A percentile compares a stretch with the other conserved stretches of the same genome.
These are phyloP conservation scores for Chaetomium tenue DNA, from an alignment of 495 filamentous ascomycete species.

Conservation along the genomic window DNA sequence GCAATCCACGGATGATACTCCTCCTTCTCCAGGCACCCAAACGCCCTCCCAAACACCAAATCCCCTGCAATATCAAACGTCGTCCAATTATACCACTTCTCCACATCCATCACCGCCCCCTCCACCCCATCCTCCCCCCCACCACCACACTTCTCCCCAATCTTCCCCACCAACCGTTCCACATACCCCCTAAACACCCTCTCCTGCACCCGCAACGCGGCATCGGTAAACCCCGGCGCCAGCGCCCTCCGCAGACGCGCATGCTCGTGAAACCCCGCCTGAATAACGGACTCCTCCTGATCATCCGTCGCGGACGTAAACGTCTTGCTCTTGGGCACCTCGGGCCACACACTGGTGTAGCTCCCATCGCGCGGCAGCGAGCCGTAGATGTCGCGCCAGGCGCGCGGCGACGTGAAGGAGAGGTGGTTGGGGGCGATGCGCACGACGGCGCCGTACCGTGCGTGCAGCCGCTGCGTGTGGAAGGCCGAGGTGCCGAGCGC, in stretches of 20 bases:
- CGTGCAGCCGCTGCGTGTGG: constrained; percentile 39
- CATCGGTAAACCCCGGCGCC: constrained; percentile 51
- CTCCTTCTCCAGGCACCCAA: constrained; percentile 46
- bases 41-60: constrained; percentile 54
- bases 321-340: constrained; percentile 40
- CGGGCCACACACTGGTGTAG: constrained; percentile 9
- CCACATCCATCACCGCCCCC: constrained; percentile 34
- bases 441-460: constrained; percentile 53
- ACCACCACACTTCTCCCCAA: constrained; percentile 26
- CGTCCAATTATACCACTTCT: constrained; percentile 52
- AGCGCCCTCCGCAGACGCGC: constrained; percentile 44
- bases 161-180: constrained; percentile 42
- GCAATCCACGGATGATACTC: constrained; percentile 39
- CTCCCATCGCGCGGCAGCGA: constrained; percentile 24
- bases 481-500: constrained; percentile 20
- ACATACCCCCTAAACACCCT: constrained; percentile 39
- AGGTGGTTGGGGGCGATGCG: constrained; percentile 57
- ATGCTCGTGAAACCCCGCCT: constrained; percentile 40
- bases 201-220: constrained; percentile 42
- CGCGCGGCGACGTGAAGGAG: constrained; percentile 51
- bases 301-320: constrained; percentile 19
- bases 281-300: constrained; percentile 28
- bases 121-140: background rate
- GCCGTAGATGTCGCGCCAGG: constrained; percentile 62
- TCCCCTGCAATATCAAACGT: constrained; percentile 54